Evolutionary conservation across 108 stramenopile genomes (phyloP).

Genomic region (Asterionellopsis glacialis): DNA sequence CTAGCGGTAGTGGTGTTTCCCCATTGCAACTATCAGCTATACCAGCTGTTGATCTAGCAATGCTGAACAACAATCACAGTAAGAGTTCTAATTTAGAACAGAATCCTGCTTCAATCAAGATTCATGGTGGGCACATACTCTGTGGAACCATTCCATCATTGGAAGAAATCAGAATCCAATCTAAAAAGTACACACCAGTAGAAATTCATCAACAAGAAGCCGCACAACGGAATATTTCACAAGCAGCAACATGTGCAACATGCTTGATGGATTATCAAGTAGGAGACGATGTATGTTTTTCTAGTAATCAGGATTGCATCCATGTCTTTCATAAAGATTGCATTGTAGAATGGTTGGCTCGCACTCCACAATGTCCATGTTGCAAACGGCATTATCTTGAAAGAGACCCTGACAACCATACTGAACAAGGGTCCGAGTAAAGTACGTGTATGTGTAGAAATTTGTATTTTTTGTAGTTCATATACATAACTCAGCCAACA

Average conservation of each 20-base stretch:
- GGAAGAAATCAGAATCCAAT: not conserved
- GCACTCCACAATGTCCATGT: not conserved
- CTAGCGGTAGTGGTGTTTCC: too few relatives aligned
- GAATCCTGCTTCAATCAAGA: too few relatives aligned
- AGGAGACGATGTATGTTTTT: slow-evolving; percentile 40
- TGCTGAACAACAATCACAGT: too few relatives aligned
- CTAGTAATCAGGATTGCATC: slow-evolving; percentile 26
- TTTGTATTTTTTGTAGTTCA: too few relatives aligned
- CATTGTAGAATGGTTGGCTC: slow-evolving; percentile 2
- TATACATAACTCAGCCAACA: too few relatives aligned
- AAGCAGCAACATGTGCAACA: slow-evolving; percentile 7
- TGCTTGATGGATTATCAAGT: slow-evolving; percentile 39
- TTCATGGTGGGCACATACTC: too few relatives aligned
- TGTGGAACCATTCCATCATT: too few relatives aligned
- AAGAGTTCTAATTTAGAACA: too few relatives aligned
- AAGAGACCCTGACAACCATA: not conserved
- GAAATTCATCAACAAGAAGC: not conserved
- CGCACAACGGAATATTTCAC: slow-evolving; percentile 13
- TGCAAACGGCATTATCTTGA: slow-evolving; percentile 15
- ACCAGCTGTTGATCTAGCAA: too few relatives aligned
- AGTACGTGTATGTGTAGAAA: too few relatives aligned
- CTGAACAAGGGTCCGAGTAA: too few relatives aligned
- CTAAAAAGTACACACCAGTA: not conserved
- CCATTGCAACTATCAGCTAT: too few relatives aligned
- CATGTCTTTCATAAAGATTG: slow-evolving; percentile 13